A percentile compares a stretch with the other conserved stretches of the same genome.
Conservation (phyloP, 2,329 filamentous ascomycete genomes). For the Pyricularia grisea region DNA sequence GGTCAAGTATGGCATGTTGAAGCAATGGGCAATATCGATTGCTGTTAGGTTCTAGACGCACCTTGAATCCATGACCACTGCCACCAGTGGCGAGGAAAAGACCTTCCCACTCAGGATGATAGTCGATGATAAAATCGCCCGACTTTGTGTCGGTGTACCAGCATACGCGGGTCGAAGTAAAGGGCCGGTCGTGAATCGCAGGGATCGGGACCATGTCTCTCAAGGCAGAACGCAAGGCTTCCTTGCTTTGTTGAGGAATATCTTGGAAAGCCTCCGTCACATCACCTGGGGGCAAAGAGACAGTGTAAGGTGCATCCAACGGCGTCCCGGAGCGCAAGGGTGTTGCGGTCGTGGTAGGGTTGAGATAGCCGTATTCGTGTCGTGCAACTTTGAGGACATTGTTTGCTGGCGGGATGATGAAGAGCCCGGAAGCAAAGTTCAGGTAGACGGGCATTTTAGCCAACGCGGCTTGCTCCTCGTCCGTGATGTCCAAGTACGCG, state of each 20-base stretch:
- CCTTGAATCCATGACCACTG: slow-evolving; percentile 57
- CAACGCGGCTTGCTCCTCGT: slow-evolving; percentile 58
- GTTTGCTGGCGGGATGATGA: slow-evolving; percentile 61
- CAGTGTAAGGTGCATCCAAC: slow-evolving; percentile 6
- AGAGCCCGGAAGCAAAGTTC: slow-evolving; percentile 62
- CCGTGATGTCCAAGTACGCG: slow-evolving; percentile 65
- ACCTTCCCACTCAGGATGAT: slow-evolving; percentile 51
- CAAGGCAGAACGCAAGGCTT: slow-evolving; percentile 51
- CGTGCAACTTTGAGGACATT: slow-evolving; percentile 59
- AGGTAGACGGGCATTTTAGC: slow-evolving; percentile 61
- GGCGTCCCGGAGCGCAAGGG: slow-evolving; percentile 10
- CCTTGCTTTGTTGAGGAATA: slow-evolving; percentile 51
- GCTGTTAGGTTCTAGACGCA: neutral
- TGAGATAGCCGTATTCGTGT: slow-evolving; percentile 60
- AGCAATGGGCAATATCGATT: neutral
- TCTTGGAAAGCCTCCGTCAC: slow-evolving; percentile 35
- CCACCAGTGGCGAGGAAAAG: slow-evolving; percentile 55
- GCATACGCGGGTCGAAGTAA: slow-evolving; percentile 54
- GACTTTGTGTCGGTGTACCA: slow-evolving; percentile 70
- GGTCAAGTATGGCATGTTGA: neutral
- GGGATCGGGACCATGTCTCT: slow-evolving; percentile 48
- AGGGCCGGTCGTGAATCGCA: slow-evolving; percentile 48
- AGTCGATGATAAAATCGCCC: slow-evolving; percentile 62
- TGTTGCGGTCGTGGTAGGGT: slow-evolving; percentile 26
- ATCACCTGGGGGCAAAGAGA: slow-evolving; percentile 36